phyloP scores from a whole-genome alignment of 108 stramenopile species.

The Fragilaria crotonensis region DNA sequence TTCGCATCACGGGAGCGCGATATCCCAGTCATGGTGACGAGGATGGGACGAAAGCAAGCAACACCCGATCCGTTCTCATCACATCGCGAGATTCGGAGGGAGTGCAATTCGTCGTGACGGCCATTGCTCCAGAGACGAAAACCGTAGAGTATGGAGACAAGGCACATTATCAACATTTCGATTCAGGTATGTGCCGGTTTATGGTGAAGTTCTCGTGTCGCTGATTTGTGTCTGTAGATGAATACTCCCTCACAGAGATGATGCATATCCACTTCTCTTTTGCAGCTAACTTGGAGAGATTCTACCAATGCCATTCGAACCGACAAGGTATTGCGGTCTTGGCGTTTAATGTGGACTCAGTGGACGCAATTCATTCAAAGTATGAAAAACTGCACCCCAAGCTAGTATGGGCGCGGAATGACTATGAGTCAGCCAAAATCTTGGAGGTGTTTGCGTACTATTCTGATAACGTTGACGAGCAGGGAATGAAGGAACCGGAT shows the following conservation, averaged over 20 bases:
- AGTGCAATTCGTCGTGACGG: constrained; percentile 69
- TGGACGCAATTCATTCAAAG: constrained; percentile 31
- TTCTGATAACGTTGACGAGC: too few relatives aligned
- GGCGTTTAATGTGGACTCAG: constrained; percentile 61
- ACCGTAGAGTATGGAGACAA: too few relatives aligned
- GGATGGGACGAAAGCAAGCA: neutral
- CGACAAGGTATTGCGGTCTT: constrained; percentile 69
- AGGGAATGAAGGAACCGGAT: constrained; percentile 32
- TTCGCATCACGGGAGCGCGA: constrained; percentile 59
- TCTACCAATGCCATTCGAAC: constrained; percentile 43
- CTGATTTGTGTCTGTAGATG: neutral
- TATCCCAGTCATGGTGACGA: too few relatives aligned
- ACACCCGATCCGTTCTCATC: constrained; percentile 55
- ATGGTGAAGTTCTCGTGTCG: too few relatives aligned
- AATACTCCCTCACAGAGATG: too few relatives aligned
- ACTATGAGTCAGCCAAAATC: constrained; percentile 22
- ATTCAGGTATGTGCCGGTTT: neutral
- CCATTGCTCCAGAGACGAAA: too few relatives aligned
- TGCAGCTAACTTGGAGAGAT: constrained; percentile 36
- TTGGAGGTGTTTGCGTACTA: constrained; percentile 86
- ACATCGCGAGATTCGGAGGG: constrained; percentile 70
- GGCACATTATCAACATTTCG: neutral
- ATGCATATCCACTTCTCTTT: too few relatives aligned
- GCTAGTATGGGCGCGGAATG: neutral
- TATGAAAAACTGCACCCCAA: constrained; percentile 59